A percentile compares a stretch with the other conserved stretches of the same genome.
These are phyloP conservation scores for Teratosphaeria nubilosa DNA, from an alignment of 2,329 filamentous ascomycete genomes.

Conservation along the genomic window DNA sequence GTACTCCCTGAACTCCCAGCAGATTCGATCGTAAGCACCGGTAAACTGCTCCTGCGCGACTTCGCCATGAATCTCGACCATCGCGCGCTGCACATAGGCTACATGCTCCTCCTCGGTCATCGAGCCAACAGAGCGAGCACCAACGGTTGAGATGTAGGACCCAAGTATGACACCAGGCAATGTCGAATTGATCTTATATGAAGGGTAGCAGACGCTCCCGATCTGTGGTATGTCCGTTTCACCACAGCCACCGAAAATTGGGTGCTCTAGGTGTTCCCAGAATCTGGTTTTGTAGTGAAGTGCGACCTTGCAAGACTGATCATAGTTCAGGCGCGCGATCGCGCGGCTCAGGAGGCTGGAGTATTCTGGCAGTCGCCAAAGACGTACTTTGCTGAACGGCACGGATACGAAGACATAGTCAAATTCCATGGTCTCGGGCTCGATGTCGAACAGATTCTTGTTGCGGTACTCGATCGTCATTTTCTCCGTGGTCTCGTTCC, in stretches of 20 bases:
- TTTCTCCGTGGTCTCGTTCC: conserved; percentile 40
- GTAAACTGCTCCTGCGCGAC: conserved; percentile 53
- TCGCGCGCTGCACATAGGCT: conserved; percentile 52
- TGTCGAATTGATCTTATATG: conserved; percentile 55
- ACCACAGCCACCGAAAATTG: conserved; percentile 56
- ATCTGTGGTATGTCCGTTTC: conserved; percentile 52
- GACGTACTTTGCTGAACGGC: conserved; percentile 54
- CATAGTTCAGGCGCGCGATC: conserved; percentile 41
- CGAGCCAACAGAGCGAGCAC: conserved; percentile 37
- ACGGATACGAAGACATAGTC: conserved; percentile 59
- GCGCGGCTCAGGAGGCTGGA: conserved; percentile 41
- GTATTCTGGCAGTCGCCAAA: conserved; percentile 49
- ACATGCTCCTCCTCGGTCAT: conserved; percentile 52
- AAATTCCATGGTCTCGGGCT: conserved; percentile 41
- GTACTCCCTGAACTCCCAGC: conserved; percentile 54
- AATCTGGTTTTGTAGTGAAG: conserved; percentile 58
- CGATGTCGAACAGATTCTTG: conserved; percentile 33
- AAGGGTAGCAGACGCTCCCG: conserved; percentile 55
- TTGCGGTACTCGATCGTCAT: conserved; percentile 50
- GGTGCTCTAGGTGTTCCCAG: conserved; percentile 44
- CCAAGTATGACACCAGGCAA: conserved; percentile 53
- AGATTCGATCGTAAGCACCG: conserved; percentile 53
- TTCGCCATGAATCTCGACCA: conserved; percentile 56
- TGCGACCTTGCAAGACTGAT: conserved; percentile 47
- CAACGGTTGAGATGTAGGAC: conserved; percentile 44